Evolutionary conservation across 2,329 filamentous ascomycete species (phyloP).

Genomic region (Fusarium clavum): DNA sequence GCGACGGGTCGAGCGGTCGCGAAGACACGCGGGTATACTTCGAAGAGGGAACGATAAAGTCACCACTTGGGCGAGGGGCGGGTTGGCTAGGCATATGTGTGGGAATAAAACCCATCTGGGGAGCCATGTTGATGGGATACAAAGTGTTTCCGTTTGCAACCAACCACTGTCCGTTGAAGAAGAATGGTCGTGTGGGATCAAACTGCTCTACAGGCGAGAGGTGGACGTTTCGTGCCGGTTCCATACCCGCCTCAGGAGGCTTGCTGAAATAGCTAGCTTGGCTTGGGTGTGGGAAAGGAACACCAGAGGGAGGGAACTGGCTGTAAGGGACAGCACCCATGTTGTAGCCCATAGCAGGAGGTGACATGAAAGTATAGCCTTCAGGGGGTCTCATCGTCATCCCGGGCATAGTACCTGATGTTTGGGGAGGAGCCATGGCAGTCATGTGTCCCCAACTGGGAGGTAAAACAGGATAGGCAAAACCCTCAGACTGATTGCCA

Average conservation of each 20-base stretch:
- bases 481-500: conserved; percentile 37
- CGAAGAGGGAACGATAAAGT: conserved; percentile 7
- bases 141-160: conserved; percentile 49
- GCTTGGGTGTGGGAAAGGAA: conserved; percentile 33
- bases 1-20: conserved; percentile 5
- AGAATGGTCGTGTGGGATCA: conserved; percentile 59
- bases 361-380: conserved; percentile 54
- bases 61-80: conserved; percentile 12
- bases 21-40: conserved; percentile 8
- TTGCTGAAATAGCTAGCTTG: conserved; percentile 41
- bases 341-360: conserved; percentile 54
- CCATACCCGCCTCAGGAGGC: conserved; percentile 49
- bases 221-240: conserved; percentile 49
- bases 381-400: conserved; percentile 48
- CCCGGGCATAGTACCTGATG: conserved; percentile 47
- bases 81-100: conserved; percentile 38
- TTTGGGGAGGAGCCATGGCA: conserved; percentile 50
- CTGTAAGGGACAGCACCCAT: conserved; percentile 46
- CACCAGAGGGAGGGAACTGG: conserved; percentile 35
- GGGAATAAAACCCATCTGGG: conserved; percentile 43
- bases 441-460: conserved; percentile 47
- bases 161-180: conserved; percentile 59
- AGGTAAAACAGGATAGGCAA: conserved; percentile 45
- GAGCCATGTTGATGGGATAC: conserved; percentile 36
- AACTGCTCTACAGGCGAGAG: conserved; percentile 59